These are phyloP conservation scores for Zoysia matrella DNA, from an alignment of 202 grass and related monocot genomes.

Conservation along the genomic window DNA sequence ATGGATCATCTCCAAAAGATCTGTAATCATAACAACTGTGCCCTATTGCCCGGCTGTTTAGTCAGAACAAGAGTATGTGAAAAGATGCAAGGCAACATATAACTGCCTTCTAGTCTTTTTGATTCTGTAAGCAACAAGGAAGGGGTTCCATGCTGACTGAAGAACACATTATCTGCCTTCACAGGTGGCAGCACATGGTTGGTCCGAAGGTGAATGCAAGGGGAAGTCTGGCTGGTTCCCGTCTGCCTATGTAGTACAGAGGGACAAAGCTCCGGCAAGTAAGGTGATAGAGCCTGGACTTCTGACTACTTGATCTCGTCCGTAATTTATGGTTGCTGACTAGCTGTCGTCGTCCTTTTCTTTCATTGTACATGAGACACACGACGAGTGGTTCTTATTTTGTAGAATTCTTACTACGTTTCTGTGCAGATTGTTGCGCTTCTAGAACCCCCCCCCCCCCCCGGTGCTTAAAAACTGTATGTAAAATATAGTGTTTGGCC, in stretches of 20 bases:
- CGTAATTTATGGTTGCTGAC: conserved; percentile 40
- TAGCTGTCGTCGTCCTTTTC: conserved; percentile 48
- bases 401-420: conserved; percentile 40
- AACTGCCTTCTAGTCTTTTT: conserved; percentile 9
- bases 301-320: conserved; percentile 52
- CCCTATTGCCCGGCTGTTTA: conserved; percentile 22
- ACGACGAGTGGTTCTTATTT: conserved; percentile 32
- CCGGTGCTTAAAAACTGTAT: conserved; percentile 49
- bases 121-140: conserved; percentile 13
- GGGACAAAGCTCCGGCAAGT: conserved; percentile 80
- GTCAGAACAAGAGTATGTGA: conserved; percentile 11
- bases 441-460: background rate
- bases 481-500: conserved; percentile 45
- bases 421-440: conserved; percentile 52
- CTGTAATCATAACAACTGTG: background rate
- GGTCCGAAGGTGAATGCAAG: too few relatives aligned
- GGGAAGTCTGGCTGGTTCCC: conserved; percentile 39
- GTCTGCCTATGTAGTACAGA: conserved; percentile 79
- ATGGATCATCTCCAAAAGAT: background rate
- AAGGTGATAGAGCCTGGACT: conserved; percentile 73
- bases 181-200: conserved; percentile 64
- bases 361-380: conserved; percentile 40
- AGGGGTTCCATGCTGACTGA: conserved; percentile 21
- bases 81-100: conserved; percentile 29
- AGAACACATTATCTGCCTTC: conserved; percentile 36